Base-by-base conservation (phyloP, 2,329 filamentous ascomycete species). In the Coniochaeta prunicola region DNA sequence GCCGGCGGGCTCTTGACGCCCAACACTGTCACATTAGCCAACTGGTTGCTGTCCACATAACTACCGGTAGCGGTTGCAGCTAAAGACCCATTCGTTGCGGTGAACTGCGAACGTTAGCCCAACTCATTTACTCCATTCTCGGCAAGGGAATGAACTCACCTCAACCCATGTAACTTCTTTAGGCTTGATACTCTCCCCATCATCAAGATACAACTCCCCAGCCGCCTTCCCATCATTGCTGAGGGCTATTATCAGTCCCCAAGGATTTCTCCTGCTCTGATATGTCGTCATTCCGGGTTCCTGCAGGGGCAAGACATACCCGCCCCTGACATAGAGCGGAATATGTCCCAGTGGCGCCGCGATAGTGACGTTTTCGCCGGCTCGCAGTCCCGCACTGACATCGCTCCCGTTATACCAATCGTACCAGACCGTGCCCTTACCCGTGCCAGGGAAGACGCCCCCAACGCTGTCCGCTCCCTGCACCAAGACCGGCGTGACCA, bases 391-490 rank as follows among this genome's bases (percentile, higher is more conserved):
- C 1, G 64, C 62, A 24, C 33, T 55, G 10, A 90, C 75, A 0
- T 76, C 77, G 0, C 77, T 78, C 56, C 85, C 82, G n/a, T 81
- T 88, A 70, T 91, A 91, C 88, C 88, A 92, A 69, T 92, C 89
- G 66, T 91, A 92, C 86, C 88, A 92, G 2, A 84, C 70, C 42
- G 83, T 36, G 9, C 53, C 53, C 30, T 36, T 81, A 2, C 77
- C 85, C 1, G 85, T 70, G 7, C 88, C 88, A 0, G 89, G 89
- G 70, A 92, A 91, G 3, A 90, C 81, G 30, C 85, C 88, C 28
- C 82, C 74, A 8, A 90, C 87, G 1, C 77, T 80, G 0, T 74
- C 81, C 19, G 82, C 81, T 8, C 82, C 85, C 62, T 85, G 84
- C 3, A 78, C 81, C 1, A 91, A 79, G 0, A 88, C 87, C 0